Base-by-base conservation (phyloP, 768 basidiomycete genomes). In the Gyrodon lividus region DNA sequence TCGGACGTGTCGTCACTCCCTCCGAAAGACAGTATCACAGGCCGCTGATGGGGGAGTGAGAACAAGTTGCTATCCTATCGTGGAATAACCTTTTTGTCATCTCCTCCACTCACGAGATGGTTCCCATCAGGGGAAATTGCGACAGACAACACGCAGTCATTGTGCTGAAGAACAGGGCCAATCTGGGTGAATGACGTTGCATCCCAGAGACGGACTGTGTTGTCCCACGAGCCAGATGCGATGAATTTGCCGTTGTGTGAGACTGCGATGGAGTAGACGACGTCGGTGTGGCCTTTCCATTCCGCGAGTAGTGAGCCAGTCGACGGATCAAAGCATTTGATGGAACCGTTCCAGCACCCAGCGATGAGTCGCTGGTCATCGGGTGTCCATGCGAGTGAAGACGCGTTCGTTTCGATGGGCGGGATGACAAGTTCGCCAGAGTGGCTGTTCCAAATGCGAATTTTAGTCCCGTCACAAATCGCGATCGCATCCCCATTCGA, bases 181-280 rank as follows among this genome's bases (percentile, higher is more conserved):
- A 63, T 46, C 31, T 53, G 34, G 9, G 47, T 42, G 6, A 6
- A 46, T 3, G 49, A 46, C 5, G 44, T 49, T 7, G 31, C 30
- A 38, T 63, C 55, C 61, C 58, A 63, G 23, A 62, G 46, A 39
- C 51, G 63, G 53, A 55, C n/a, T 7, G 2, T 26, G 24, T 26
- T 7, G 24, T 4, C 4, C 24, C 24, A 26, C 7, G 24, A 26
- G 4, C 4, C 24, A 26, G 24, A 26, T 26, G 24, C 24, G n/a
- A n/a, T n/a, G n/a, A n/a, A n/a, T n/a, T n/a, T n/a, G n/a, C n/a
- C n/a, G n/a, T n/a, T n/a, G n/a, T 7, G 24, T 26, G 24, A 26
- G 24, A 26, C 24, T 26, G 24, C 24, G 7, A 26, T 7, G 4
- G 24, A 26, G 24, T 26, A 26, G 7, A 26, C 7, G 24, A n/a